Evolutionary conservation across 208 protist species (phyloP).

Genomic region (Acanthamoeba triangularis): DNA sequence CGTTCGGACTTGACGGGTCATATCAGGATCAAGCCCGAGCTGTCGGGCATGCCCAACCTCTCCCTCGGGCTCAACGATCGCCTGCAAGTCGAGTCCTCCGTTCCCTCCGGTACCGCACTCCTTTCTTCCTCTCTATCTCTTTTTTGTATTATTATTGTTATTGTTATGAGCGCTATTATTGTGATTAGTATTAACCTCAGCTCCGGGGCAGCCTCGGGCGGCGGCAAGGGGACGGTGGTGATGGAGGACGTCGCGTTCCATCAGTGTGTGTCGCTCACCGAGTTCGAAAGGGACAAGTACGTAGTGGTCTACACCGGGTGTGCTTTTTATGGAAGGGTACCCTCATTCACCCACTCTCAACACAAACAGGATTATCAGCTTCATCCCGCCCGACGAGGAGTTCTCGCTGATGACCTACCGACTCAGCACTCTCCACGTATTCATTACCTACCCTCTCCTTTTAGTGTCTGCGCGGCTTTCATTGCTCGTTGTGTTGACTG

Average conservation of each 20-base stretch:
- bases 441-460: not conserved
- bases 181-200: not conserved
- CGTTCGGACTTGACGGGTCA: conserved; percentile 95
- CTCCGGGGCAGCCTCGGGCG: not conserved
- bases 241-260: conserved; percentile 97
- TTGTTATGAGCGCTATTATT: too few relatives aligned
- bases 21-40: conserved; percentile 93
- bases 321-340: not conserved
- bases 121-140: not conserved
- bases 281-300: conserved; percentile 94
- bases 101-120: not conserved
- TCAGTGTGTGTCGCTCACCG: conserved; percentile 96
- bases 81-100: conserved; percentile 91
- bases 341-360: not conserved
- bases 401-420: conserved; percentile 98
- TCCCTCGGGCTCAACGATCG: conserved; percentile 97
- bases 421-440: conserved; percentile 89
- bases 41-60: conserved; percentile 97
- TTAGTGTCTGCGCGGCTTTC: too few relatives aligned
- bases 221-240: conserved; percentile 91
- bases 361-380: conserved; percentile 94
- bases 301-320: not conserved
- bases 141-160: not conserved
- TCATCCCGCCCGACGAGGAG: conserved; percentile 96
- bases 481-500: not conserved